Conservation (phyloP, 306 rosid species). For the Casuarina equisetifolia region DNA sequence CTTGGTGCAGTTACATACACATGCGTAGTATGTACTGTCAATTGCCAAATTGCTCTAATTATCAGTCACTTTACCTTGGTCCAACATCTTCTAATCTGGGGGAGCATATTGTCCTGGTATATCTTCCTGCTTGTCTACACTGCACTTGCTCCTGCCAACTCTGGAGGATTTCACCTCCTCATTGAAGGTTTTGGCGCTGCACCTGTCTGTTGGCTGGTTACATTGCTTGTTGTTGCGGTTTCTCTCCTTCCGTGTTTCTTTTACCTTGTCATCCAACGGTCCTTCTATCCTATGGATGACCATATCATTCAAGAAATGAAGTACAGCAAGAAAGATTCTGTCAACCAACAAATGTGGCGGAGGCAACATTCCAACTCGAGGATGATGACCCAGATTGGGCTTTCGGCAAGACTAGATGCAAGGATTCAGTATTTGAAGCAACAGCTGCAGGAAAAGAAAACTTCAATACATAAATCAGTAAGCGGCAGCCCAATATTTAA, state of each 20-base stretch:
- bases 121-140: constrained; percentile 28
- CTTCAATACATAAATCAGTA: constrained; percentile 21
- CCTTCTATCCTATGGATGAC: constrained; percentile 36
- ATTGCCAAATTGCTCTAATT: constrained; percentile 37
- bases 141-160: constrained; percentile 25
- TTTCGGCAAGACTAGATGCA: constrained; percentile 40
- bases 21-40: constrained; percentile 38
- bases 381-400: constrained; percentile 25
- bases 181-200: constrained; percentile 23
- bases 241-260: constrained; percentile 33
- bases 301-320: constrained; percentile 39
- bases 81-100: constrained; percentile 43
- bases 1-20: constrained; percentile 29
- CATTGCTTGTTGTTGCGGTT: constrained; percentile 24
- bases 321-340: constrained; percentile 25
- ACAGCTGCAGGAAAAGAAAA: constrained; percentile 22
- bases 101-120: constrained; percentile 36
- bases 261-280: constrained; percentile 28
- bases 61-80: constrained; percentile 42
- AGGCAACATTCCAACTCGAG: constrained; percentile 32
- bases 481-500: constrained; percentile 18
- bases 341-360: constrained; percentile 23
- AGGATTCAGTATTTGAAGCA: constrained; percentile 16
- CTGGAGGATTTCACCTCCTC: constrained; percentile 19
- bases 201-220: constrained; percentile 29